Evolutionary conservation across 202 grass and related monocot genomes (phyloP).

Genomic region (Elaeis oleifera): DNA sequence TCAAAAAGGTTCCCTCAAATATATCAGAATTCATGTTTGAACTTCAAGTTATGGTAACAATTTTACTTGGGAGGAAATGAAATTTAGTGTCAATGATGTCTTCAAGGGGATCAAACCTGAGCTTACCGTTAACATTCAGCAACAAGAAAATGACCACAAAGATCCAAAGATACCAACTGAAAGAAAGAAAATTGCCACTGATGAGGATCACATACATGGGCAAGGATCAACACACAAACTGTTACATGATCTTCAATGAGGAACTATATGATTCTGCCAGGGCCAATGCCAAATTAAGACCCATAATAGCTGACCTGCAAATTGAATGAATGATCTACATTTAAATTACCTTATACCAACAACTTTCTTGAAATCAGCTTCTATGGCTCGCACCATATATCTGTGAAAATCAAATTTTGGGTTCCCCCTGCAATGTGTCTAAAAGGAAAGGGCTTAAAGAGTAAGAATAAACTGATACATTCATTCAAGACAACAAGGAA

Average conservation of each 20-base stretch:
- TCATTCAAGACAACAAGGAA: no score
- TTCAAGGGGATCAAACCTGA: background rate
- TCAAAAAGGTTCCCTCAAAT: no score
- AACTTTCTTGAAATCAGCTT: constrained; percentile 96
- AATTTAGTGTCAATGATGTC: background rate
- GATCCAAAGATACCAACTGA: constrained; percentile 91
- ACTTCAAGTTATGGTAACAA: background rate
- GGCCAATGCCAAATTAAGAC: no score
- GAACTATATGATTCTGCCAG: no score
- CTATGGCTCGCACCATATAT: constrained; percentile 82
- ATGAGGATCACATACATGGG: no score
- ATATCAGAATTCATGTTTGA: no score
- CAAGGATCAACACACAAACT: no score
- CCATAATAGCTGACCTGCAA: background rate
- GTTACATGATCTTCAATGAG: no score
- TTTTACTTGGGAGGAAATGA: background rate
- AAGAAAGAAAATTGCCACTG: background rate
- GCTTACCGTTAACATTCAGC: constrained; percentile 85
- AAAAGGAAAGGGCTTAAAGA: background rate
- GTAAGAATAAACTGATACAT: no score
- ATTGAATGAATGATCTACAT: constrained; percentile 1
- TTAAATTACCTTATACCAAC: constrained; percentile 80
- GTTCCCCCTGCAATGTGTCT: constrained; percentile 77
- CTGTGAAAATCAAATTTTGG: constrained; percentile 88
- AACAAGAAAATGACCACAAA: constrained; percentile 92